A percentile compares a stretch with the other conserved stretches of the same genome.
Evolutionary conservation across 305 asterid genomes (phyloP).

Genomic region (Fraxinus albicans): DNA sequence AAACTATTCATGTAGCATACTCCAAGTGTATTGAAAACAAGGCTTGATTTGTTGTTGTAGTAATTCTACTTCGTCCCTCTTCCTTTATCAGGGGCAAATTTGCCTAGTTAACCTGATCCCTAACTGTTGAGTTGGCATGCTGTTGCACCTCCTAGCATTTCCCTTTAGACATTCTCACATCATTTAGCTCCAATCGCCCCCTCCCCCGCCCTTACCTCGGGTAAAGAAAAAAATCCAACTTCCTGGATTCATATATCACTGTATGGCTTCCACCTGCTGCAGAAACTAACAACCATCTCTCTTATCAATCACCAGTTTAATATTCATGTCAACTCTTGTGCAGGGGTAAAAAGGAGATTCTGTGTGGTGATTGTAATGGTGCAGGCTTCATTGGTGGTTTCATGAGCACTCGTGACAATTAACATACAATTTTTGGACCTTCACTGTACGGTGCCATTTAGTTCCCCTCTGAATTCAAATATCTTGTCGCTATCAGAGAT

Average conservation of each 20-base stretch:
- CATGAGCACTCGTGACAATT: constrained; percentile 67
- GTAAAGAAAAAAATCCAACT: neutral
- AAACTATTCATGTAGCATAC: neutral
- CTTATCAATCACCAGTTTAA: neutral
- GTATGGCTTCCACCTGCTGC: neutral
- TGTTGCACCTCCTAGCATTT: neutral
- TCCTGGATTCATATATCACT: neutral
- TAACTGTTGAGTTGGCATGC: neutral
- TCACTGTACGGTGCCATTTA: neutral
- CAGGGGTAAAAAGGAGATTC: constrained; percentile 81
- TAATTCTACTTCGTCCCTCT: neutral
- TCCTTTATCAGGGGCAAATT: neutral
- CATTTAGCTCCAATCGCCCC: neutral
- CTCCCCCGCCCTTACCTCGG: neutral
- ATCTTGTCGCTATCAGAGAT: constrained; percentile 15
- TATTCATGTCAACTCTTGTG: neutral
- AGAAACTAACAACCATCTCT: neutral
- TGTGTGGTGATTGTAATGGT: constrained; percentile 85
- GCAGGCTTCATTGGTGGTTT: constrained; percentile 93
- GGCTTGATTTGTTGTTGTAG: neutral
- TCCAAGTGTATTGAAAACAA: neutral
- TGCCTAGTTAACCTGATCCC: neutral
- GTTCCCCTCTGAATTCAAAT: constrained; percentile 12
- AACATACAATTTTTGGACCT: constrained; percentile 17
- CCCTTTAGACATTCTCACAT: neutral